Evolutionary conservation across 306 rosid species (phyloP).

Genomic region (Quercus berberidifolia): DNA sequence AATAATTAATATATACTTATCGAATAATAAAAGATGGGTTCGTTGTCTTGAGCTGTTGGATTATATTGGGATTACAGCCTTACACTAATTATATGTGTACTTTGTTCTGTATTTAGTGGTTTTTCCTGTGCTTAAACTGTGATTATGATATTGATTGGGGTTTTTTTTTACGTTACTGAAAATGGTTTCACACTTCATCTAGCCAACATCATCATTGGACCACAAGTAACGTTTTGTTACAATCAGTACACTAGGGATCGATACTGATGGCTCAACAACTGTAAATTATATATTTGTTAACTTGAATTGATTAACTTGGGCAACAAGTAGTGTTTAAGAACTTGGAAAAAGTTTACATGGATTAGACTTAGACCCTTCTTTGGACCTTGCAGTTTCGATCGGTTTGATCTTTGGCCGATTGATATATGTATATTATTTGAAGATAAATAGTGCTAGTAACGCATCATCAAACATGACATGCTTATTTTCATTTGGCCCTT

Average conservation of each 20-base stretch:
- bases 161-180: background rate
- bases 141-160: background rate
- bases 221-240: background rate
- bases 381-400: no score
- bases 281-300: background rate
- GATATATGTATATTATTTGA: no score
- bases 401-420: no score
- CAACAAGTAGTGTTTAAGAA: no score
- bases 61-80: background rate
- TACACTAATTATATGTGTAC: background rate
- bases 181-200: background rate
- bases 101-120: background rate
- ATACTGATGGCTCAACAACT: conserved; percentile 11
- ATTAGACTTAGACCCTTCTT: no score
- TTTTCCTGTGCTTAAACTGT: background rate
- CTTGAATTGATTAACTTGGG: no score
- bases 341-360: no score
- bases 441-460: no score
- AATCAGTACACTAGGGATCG: background rate
- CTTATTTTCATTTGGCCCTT: no score
- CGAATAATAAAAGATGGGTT: background rate
- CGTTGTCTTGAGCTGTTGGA: background rate
- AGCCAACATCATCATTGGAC: background rate
- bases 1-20: no score
- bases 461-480: no score